Evolutionary conservation across 148 eudicot genomes (phyloP).

Genomic region (Mesembryanthemum crystallinum): DNA sequence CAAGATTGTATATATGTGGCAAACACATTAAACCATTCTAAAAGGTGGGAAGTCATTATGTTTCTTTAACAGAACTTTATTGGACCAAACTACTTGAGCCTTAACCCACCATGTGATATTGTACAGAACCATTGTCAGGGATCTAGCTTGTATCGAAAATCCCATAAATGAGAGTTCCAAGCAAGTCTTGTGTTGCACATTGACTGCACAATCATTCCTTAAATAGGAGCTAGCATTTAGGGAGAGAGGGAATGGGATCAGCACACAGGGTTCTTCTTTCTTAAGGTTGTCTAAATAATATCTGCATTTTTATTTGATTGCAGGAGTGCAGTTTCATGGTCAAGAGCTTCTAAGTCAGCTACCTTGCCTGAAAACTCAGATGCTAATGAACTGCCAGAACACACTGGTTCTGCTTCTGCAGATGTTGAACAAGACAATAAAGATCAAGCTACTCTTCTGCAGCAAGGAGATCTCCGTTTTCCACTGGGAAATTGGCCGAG

Average conservation of each 20-base stretch:
- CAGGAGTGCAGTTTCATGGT: conserved; percentile 84
- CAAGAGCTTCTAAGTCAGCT: conserved; percentile 48
- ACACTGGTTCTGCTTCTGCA: conserved; percentile 33
- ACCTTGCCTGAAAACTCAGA: conserved; percentile 31
- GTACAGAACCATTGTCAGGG: background rate
- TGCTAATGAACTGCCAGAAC: conserved; percentile 31
- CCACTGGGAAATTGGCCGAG: conserved; percentile 73
- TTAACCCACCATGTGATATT: background rate
- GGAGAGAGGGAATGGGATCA: background rate
- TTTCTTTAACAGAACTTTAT: background rate
- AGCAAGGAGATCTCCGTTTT: conserved; percentile 41
- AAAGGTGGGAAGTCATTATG: background rate
- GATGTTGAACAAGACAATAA: conserved; percentile 34
- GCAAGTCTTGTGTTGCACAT: no score
- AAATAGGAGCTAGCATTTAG: background rate
- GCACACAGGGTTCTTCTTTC: background rate
- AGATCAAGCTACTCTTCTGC: conserved; percentile 28
- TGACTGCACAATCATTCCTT: no score
- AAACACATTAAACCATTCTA: background rate
- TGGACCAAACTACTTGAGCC: background rate
- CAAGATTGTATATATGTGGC: background rate
- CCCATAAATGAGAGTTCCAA: background rate
- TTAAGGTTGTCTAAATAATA: background rate
- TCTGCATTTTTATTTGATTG: conserved; percentile 26
- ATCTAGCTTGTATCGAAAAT: background rate